A percentile compares a stretch with the other conserved stretches of the same genome.
phyloP scores from a whole-genome alignment of 2,329 filamentous ascomycete genomes.

The Lasiodiplodia citricola region DNA sequence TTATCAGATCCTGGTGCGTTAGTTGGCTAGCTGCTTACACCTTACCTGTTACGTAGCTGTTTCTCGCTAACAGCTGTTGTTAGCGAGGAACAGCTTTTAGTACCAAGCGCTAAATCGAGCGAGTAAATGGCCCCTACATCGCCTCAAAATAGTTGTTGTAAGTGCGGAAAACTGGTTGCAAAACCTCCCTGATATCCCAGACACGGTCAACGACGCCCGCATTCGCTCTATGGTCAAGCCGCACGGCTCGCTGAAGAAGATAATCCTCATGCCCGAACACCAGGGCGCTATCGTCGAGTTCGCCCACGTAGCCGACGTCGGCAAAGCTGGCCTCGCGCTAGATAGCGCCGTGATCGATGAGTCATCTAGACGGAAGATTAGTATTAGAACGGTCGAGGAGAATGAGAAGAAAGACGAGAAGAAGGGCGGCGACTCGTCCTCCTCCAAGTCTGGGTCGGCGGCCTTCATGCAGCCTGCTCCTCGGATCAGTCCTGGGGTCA shows the following conservation, averaged over 20 bases:
- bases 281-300: slow-evolving; percentile 89
- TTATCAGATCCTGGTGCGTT: no score
- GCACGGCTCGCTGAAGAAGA: slow-evolving; percentile 73
- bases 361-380: slow-evolving; percentile 44
- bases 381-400: slow-evolving; percentile 59
- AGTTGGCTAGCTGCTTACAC: no score
- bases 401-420: slow-evolving; percentile 35
- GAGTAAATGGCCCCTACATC: no score
- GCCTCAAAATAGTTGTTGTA: no score
- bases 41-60: no score
- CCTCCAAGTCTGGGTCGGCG: neutral
- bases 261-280: slow-evolving; percentile 80
- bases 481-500: slow-evolving; percentile 2
- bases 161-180: no score
- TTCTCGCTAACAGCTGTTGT: no score
- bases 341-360: slow-evolving; percentile 43
- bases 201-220: slow-evolving; percentile 89
- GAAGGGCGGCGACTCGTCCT: slow-evolving; percentile 32
- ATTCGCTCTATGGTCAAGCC: slow-evolving; percentile 74
- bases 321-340: slow-evolving; percentile 65
- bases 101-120: no score
- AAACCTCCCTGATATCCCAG: slow-evolving; percentile 87
- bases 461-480: slow-evolving; percentile 2
- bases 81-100: no score
- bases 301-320: slow-evolving; percentile 69